Base-by-base conservation (phyloP, 2,329 filamentous ascomycete genomes). In the Cladosporium sp. region DNA sequence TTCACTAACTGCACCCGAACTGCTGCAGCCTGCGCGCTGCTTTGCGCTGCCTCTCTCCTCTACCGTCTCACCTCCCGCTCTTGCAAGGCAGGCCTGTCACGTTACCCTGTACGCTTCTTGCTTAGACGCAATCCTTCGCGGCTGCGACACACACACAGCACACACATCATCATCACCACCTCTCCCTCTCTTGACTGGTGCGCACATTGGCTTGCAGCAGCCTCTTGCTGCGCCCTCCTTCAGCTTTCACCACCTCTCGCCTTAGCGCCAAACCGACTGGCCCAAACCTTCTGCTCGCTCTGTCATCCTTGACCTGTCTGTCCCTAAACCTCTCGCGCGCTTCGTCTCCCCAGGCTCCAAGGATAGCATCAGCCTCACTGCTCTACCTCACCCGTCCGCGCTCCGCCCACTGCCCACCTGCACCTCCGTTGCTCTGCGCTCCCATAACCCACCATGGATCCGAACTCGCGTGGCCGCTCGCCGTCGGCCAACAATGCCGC, bases 401-500 rank as follows among this genome's bases (percentile, higher is more conserved):
- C n/a, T n/a, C n/a, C n/a, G n/a, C n/a, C n/a, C n/a, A n/a, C 5
- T 32, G 12, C 18, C 43, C 32, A 12, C 42, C 44, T 43, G 30
- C 32, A 50, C 19, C 32, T 7, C n/a, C n/a, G n/a, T n/a, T n/a
- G n/a, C n/a, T 17, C 22, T 27, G 22, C 22, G 38, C 48, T 38
- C 32, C 39, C 48, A 32, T n/a, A 38, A 20, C 20, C 38, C 41
- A 34, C 20, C 30, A 50, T 50, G 48, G 48, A 50, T 24, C 48
- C 48, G 20, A 43, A 50, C 36, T 39, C 48, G 48, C 62, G 61
- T 27, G 57, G 54, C 43, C 59, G 60, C 52, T 63, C 61, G 55
- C 60, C 61, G 22, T 61, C 59, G 45, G 55, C 58, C 32, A 50
- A 56, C 47, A 56, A 57, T 32, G 51, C 55, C 43, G 27, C 55